A percentile compares a stretch with the other conserved stretches of the same genome.
Evolutionary conservation across 805 yeast species (phyloP).

Genomic region (Candida ascalaphidarum): DNA sequence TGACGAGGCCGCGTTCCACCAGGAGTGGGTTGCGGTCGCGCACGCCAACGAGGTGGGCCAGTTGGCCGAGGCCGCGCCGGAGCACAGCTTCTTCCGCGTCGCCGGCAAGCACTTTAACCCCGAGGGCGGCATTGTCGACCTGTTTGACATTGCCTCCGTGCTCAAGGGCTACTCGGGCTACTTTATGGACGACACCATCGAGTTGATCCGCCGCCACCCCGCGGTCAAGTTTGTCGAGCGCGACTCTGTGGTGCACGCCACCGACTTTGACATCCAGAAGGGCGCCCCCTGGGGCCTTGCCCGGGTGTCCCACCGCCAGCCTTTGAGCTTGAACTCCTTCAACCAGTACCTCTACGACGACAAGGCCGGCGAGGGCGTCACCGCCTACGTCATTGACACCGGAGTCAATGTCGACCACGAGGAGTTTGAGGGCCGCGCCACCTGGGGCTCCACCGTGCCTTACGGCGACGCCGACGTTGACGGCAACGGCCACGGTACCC

Average conservation of each 20-base stretch:
- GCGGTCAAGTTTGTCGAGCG: constrained; percentile 62
- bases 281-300: constrained; percentile 96
- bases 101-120: background rate
- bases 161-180: constrained; percentile 80
- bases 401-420: constrained; percentile 60
- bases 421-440: constrained; percentile 59
- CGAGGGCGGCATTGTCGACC: constrained; percentile 49
- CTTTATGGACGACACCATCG: constrained; percentile 69
- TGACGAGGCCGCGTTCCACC: constrained; percentile 55
- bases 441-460: constrained; percentile 53
- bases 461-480: constrained; percentile 56
- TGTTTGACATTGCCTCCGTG: constrained; percentile 48
- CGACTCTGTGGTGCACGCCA: constrained; percentile 64
- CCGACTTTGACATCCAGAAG: constrained; percentile 57
- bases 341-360: constrained; percentile 39
- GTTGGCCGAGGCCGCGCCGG: too few relatives aligned
- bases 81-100: background rate
- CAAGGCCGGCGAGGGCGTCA: constrained; percentile 42
- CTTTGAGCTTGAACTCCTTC: constrained; percentile 44
- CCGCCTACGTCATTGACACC: constrained; percentile 76
- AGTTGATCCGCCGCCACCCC: constrained; percentile 59
- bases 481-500: constrained; percentile 84
- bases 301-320: constrained; percentile 74
- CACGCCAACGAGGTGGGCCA: too few relatives aligned
- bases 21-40: constrained; percentile 40